Percentiles rank a stretch among this genome's conserved stretches.
Evolutionary conservation across 2,329 filamentous ascomycete genomes (phyloP).

Genomic region (Pestalotiopsis sp.): DNA sequence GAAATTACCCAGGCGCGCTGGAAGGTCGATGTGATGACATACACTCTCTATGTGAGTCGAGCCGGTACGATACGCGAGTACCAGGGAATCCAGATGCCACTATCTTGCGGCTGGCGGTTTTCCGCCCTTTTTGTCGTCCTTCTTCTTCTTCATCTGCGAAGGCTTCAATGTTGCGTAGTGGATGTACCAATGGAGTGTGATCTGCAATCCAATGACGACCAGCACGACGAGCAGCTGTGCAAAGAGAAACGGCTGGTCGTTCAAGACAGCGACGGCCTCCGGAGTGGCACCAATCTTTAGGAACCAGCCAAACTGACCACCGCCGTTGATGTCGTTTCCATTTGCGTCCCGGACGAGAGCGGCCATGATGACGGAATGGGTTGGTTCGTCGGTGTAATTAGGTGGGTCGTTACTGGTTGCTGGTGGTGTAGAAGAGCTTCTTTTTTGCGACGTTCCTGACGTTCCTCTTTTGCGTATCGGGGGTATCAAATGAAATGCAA

Average conservation of each 20-base stretch:
- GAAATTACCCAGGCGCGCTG: background rate
- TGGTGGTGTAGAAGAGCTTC: background rate
- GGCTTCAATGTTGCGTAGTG: conserved; percentile 63
- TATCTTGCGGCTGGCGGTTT: conserved; percentile 16
- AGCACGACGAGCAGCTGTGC: conserved; percentile 59
- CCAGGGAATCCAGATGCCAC: background rate
- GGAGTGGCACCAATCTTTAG: conserved; percentile 58
- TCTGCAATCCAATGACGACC: conserved; percentile 48
- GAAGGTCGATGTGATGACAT: background rate
- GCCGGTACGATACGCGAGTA: background rate
- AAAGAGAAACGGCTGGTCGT: conserved; percentile 64
- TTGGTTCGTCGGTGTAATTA: background rate
- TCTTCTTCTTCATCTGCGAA: conserved; percentile 60
- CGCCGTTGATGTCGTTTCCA: conserved; percentile 25
- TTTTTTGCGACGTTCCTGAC: conserved; percentile 17
- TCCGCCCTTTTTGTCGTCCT: conserved; percentile 40
- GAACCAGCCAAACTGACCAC: conserved; percentile 62
- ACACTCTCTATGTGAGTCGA: background rate
- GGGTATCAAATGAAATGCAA: conserved; percentile 12
- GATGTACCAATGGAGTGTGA: conserved; percentile 57
- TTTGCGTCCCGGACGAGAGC: background rate
- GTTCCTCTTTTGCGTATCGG: conserved; percentile 10
- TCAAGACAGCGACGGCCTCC: conserved; percentile 60
- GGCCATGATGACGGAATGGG: conserved; percentile 12
- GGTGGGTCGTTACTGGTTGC: background rate